Base-by-base conservation (phyloP, 352 stramenopile species). In the Elongisporangium undulatum region DNA sequence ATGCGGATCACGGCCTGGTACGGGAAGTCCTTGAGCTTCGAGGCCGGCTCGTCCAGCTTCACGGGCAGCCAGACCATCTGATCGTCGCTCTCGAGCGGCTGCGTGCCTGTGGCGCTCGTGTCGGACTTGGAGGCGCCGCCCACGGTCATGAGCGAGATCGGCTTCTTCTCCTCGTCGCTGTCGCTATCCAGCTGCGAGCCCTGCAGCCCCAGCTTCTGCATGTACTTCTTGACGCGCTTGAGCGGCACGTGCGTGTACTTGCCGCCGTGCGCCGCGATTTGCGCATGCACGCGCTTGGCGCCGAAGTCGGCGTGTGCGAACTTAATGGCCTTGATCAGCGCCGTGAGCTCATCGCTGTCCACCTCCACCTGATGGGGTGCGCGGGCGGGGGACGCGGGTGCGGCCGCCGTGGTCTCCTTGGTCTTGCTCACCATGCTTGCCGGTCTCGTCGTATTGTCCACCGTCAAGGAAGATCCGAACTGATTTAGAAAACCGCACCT, bases 1-100 rank as follows among this genome's bases (percentile, higher is more conserved):
- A 94, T 93, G 51, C 83, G 84, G 51, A 95, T 95, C 53, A 94
- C 82, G 12, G 86, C 86, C 64, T 92, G 77, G 71, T 95, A 90
- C 41, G 82, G 84, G 59, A 87, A 90, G 64, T 92, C 64, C 61
- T 75, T 64, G 57, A 90, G 67, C 69, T 93, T 92, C 50, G 78
- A 89, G 1, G 82, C 80, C 5, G 86, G 79, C 55, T 92, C 86
- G 56, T 95, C 86, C 20, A 95, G 69, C 68, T 92, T 92, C 21
- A 95, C 84, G 5, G 86, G 80, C 48, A 91, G 69, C 84, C 84
- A 95, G 51, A 81, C 75, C 66, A 79, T 82, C 38, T 76, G 66
- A 55, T 84, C 69, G 8, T 61, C 61, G 6, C 59, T 13, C 9
- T 56, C 64, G 0, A 56, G 58, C 17, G 45, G 58, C 17, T 74